Evolutionary conservation across 2,329 filamentous ascomycete genomes (phyloP).

Genomic region (Pleoardoris graminearum): DNA sequence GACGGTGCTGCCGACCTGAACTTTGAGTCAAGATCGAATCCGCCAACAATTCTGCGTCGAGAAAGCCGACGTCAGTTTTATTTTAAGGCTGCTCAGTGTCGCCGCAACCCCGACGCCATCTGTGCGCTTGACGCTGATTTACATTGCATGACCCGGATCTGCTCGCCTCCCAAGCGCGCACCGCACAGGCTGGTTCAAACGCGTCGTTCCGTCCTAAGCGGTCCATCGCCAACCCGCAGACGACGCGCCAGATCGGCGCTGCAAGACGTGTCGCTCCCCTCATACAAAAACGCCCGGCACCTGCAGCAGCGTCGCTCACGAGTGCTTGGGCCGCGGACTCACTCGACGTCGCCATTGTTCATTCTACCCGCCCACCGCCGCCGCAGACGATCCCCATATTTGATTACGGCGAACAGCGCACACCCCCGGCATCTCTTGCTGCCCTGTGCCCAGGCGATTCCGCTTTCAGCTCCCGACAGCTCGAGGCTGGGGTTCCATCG

Average conservation of each 20-base stretch:
- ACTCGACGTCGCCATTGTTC: not conserved
- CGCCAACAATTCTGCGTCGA: not conserved
- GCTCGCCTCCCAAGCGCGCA: constrained; percentile 10
- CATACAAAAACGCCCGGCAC: too few species aligned
- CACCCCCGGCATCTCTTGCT: constrained; percentile 18
- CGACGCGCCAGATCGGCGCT: constrained; percentile 7
- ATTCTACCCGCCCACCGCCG: constrained; percentile 23
- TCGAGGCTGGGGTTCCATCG: constrained; percentile 1
- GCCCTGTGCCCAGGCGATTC: constrained; percentile 18
- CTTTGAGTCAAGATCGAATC: not conserved
- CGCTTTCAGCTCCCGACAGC: constrained; percentile 12
- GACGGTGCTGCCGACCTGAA: not conserved
- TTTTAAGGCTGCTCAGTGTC: constrained; percentile 8
- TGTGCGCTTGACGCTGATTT: constrained; percentile 9
- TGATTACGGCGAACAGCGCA: constrained; percentile 20
- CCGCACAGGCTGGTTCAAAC: too few species aligned
- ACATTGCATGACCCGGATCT: constrained; percentile 12
- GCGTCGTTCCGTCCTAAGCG: constrained; percentile 5
- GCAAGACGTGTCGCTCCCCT: not conserved
- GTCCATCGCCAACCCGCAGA: not conserved
- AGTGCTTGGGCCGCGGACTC: not conserved
- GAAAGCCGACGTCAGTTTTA: constrained; percentile 1
- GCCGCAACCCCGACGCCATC: constrained; percentile 11
- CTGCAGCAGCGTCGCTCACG: not conserved
- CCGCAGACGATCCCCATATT: constrained; percentile 10